Percentiles rank a stretch among this genome's conserved stretches.
These are phyloP conservation scores for Solanum tarapatanum DNA, from an alignment of 257 asterid genomes.

Conservation along the genomic window DNA sequence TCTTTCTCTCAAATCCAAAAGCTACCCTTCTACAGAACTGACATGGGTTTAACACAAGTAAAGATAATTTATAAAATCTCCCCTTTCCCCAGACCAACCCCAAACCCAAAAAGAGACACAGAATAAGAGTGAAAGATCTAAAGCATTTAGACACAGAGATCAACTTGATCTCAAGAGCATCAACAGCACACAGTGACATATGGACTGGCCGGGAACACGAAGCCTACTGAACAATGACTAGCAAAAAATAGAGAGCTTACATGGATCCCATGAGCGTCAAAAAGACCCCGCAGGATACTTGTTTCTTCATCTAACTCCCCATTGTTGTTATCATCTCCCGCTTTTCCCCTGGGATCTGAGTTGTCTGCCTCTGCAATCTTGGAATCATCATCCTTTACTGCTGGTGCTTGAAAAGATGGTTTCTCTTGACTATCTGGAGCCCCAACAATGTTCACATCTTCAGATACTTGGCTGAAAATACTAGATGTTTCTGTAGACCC, in stretches of 20 bases:
- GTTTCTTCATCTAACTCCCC: constrained; percentile 59
- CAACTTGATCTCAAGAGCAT: neutral
- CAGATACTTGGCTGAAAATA: constrained; percentile 71
- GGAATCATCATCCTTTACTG: constrained; percentile 14
- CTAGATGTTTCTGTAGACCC: constrained; percentile 78
- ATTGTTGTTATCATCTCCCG: constrained; percentile 17
- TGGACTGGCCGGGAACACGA: neutral
- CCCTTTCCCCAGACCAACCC: neutral
- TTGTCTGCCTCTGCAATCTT: constrained; percentile 17
- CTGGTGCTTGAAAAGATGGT: constrained; percentile 5
- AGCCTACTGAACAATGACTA: neutral
- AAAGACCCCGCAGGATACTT: constrained; percentile 62
- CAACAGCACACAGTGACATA: neutral
- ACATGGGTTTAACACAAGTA: neutral
- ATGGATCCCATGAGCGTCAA: constrained; percentile 83
- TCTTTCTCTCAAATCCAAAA: neutral
- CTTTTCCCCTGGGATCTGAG: constrained; percentile 16
- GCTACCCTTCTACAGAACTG: neutral
- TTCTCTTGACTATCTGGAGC: constrained; percentile 25
- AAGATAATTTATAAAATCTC: neutral
- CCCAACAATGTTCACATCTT: constrained; percentile 57
- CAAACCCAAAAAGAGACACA: neutral
- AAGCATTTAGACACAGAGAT: neutral
- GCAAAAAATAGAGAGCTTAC: constrained; percentile 34
- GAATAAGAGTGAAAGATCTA: neutral